A percentile compares a stretch with the other conserved stretches of the same genome.
Conservation (phyloP, 352 stramenopile species). For the Thalassiosira mediterranea region DNA sequence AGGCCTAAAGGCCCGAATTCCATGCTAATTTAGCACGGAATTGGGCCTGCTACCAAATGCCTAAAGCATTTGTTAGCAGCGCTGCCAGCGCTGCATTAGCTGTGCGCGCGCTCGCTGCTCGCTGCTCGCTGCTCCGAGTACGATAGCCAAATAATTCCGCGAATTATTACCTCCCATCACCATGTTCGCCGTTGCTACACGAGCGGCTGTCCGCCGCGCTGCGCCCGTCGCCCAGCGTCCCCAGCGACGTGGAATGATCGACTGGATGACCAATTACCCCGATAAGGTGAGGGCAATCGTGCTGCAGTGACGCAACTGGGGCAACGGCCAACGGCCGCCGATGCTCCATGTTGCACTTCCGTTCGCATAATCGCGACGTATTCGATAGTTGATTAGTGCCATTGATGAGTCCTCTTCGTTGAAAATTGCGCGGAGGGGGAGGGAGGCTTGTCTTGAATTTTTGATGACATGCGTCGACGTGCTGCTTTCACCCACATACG, state of each 20-base stretch:
- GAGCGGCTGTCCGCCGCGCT: conserved; percentile 7
- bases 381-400: too few species aligned
- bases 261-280: conserved; percentile 78
- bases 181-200: conserved; percentile 22
- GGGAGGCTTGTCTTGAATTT: too few species aligned
- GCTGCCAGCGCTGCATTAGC: too few species aligned
- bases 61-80: too few species aligned
- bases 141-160: neutral
- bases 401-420: too few species aligned
- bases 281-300: conserved; percentile 65
- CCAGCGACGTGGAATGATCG: conserved; percentile 62
- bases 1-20: too few species aligned
- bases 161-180: neutral
- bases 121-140: neutral
- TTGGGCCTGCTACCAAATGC: too few species aligned
- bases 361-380: neutral
- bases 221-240: conserved; percentile 5
- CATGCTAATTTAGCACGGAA: too few species aligned
- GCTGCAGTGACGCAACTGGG: neutral
- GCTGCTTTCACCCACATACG: too few species aligned
- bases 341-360: neutral
- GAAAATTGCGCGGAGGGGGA: too few species aligned
- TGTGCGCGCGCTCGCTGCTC: too few species aligned
- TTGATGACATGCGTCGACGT: too few species aligned
- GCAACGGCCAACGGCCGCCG: neutral